A percentile compares a stretch with the other conserved stretches of the same genome.
Evolutionary conservation across 306 rosid species (phyloP).

Genomic region (Sindora glabra): DNA sequence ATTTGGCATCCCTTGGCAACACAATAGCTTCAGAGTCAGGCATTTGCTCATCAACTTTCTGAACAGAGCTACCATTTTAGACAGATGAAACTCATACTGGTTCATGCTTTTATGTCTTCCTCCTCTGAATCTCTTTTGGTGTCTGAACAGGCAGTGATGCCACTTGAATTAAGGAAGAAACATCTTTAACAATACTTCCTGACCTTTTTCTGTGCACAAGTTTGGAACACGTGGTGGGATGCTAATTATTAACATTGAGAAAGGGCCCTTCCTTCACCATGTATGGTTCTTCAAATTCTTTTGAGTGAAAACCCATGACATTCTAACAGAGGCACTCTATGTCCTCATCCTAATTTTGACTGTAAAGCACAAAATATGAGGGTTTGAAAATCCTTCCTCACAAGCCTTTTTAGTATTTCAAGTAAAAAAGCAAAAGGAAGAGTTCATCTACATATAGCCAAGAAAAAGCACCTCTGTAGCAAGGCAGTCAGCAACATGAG

Average conservation of each 20-base stretch:
- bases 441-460: constrained; percentile 14
- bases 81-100: constrained; percentile 22
- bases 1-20: constrained; percentile 35
- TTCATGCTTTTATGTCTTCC: constrained; percentile 25
- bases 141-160: constrained; percentile 28
- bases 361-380: constrained; percentile 20
- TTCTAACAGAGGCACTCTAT: constrained; percentile 64
- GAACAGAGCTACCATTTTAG: constrained; percentile 26
- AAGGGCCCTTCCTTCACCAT: constrained; percentile 87
- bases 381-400: constrained; percentile 11
- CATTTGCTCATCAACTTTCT: constrained; percentile 50
- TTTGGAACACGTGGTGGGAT: constrained; percentile 75
- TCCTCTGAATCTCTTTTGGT: constrained; percentile 22
- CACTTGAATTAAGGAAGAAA: constrained; percentile 30
- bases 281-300: constrained; percentile 70
- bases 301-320: constrained; percentile 70
- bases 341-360: constrained; percentile 66
- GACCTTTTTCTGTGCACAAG: constrained; percentile 79
- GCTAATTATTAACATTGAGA: constrained; percentile 60
- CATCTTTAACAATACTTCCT: constrained; percentile 47
- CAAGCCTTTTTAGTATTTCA: neutral
- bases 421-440: neutral
- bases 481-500: constrained; percentile 74
- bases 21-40: constrained; percentile 25
- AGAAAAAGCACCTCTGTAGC: constrained; percentile 74